Evolutionary conservation across 2,329 filamentous ascomycete genomes (phyloP).

Genomic region (Alternaria incomplexa): DNA sequence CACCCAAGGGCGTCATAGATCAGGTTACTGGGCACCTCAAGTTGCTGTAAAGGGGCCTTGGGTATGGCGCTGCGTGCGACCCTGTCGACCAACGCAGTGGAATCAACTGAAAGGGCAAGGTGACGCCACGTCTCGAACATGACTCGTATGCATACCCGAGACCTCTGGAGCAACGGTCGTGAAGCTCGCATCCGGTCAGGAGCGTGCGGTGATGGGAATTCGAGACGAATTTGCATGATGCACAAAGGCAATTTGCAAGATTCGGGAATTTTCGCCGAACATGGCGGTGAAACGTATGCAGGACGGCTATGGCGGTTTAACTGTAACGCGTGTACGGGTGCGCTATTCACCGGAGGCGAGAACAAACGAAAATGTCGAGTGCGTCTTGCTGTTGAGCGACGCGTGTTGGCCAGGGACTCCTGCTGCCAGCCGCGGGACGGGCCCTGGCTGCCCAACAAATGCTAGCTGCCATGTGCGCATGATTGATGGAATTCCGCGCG

Average conservation of each 20-base stretch:
- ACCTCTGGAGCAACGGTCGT: background rate
- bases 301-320: background rate
- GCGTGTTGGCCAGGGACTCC: background rate
- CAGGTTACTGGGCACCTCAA: slow-evolving; percentile 84
- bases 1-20: slow-evolving; percentile 85
- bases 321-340: background rate
- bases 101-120: background rate
- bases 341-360: background rate
- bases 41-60: slow-evolving; percentile 64
- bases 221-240: background rate
- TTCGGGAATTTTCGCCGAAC: background rate
- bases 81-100: background rate
- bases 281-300: background rate
- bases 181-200: background rate
- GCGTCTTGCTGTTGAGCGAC: background rate
- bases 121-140: slow-evolving; percentile 1
- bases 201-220: background rate
- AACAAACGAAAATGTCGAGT: background rate
- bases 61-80: background rate
- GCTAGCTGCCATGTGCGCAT: slow-evolving; percentile 2
- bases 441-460: slow-evolving; percentile 12
- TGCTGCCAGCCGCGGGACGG: background rate
- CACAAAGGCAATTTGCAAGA: background rate
- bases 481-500: background rate
- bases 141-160: slow-evolving; percentile 1